Conservation (phyloP, 208 protist species). For the Acanthamoeba sp. region DNA sequence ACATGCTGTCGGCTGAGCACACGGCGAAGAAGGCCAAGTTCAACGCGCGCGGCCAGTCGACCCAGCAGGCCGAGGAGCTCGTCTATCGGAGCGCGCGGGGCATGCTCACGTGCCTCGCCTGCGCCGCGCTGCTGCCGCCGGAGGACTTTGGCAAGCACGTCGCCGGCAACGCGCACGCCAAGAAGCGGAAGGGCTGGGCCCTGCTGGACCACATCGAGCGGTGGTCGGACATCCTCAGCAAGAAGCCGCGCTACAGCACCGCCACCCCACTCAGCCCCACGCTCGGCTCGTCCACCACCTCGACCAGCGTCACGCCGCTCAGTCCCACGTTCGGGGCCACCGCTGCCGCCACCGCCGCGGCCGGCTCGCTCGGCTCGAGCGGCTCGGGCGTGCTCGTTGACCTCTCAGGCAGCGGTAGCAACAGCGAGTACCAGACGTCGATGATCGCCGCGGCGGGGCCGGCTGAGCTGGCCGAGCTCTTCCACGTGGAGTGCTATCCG, state of each 20-base stretch:
- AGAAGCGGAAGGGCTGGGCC: constrained; percentile 5
- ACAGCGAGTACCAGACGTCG: no score
- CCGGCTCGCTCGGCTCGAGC: no score
- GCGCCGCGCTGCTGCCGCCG: constrained; percentile 6
- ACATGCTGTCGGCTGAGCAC: background rate
- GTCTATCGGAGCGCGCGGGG: constrained; percentile 1
- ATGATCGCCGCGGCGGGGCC: background rate
- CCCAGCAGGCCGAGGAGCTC: background rate
- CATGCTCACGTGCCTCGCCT: constrained; percentile 18
- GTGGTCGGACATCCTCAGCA: constrained; percentile 43
- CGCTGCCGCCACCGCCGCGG: background rate
- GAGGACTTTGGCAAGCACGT: background rate
- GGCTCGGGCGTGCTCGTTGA: no score
- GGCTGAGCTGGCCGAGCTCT: constrained; percentile 15
- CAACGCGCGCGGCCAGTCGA: background rate
- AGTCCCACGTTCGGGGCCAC: background rate
- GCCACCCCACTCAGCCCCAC: background rate
- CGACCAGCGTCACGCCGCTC: background rate
- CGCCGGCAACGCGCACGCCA: background rate
- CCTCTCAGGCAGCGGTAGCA: no score
- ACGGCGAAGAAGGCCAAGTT: constrained; percentile 14
- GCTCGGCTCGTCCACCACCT: background rate
- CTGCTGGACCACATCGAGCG: constrained; percentile 41
- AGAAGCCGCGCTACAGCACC: constrained; percentile 52
- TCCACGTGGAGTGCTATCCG: constrained; percentile 22